phyloP scores from a whole-genome alignment of 495 filamentous ascomycete species.

The Hypoxylon rickii region DNA sequence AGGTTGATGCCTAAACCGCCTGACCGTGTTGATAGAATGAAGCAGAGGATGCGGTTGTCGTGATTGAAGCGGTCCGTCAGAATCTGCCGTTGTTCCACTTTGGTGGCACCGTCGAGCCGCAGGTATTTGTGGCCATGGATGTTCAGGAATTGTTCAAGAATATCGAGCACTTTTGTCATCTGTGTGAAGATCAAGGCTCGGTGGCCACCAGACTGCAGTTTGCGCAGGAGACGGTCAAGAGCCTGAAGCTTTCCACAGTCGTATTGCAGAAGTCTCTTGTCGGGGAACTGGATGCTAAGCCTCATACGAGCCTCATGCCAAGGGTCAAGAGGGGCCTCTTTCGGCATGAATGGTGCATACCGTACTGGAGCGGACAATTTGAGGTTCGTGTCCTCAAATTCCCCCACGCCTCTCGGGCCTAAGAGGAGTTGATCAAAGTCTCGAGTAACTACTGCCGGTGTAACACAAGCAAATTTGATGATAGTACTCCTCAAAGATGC shows the following conservation, averaged over 20 bases:
- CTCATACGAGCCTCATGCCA: slow-evolving; percentile 95
- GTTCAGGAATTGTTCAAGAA: slow-evolving; percentile 96
- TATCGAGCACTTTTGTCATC: slow-evolving; percentile 98
- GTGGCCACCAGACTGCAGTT: slow-evolving; percentile 86
- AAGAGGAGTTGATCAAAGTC: slow-evolving; percentile 73
- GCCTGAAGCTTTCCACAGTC: slow-evolving; percentile 97
- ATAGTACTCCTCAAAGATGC: slow-evolving; percentile 72
- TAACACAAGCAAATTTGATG: slow-evolving; percentile 87
- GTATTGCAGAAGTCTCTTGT: slow-evolving; percentile 92
- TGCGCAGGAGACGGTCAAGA: slow-evolving; percentile 83
- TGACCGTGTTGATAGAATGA: slow-evolving; percentile 93
- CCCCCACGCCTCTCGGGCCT: slow-evolving; percentile 61
- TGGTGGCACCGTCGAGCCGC: slow-evolving; percentile 91
- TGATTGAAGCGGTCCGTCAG: slow-evolving; percentile 97
- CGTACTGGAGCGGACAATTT: slow-evolving; percentile 50
- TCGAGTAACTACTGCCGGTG: slow-evolving; percentile 80
- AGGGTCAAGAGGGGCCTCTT: slow-evolving; percentile 65
- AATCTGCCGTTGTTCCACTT: slow-evolving; percentile 92
- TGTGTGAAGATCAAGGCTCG: slow-evolving; percentile 98
- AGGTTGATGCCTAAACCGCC: slow-evolving; percentile 96
- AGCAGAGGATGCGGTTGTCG: slow-evolving; percentile 86
- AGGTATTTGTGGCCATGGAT: slow-evolving; percentile 97
- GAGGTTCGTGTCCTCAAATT: slow-evolving; percentile 58
- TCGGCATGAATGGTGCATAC: slow-evolving; percentile 54
- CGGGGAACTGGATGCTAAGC: slow-evolving; percentile 93